These are phyloP conservation scores for Nakazawaea ernobii DNA, from an alignment of 805 yeast species.

Conservation along the genomic window DNA sequence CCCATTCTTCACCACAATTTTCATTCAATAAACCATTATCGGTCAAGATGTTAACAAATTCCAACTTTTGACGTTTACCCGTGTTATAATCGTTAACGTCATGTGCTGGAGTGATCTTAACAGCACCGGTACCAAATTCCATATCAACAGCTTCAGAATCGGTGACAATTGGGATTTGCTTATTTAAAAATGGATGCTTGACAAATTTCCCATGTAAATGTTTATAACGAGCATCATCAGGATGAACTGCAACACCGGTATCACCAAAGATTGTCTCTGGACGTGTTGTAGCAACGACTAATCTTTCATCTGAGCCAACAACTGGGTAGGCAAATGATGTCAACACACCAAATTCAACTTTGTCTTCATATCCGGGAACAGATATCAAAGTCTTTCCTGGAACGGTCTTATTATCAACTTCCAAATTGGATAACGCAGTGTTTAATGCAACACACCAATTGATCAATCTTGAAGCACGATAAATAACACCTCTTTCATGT, in stretches of 20 bases:
- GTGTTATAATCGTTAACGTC: constrained; percentile 95
- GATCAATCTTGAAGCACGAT: constrained; percentile 87
- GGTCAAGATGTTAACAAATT: constrained; percentile 82
- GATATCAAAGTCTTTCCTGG: constrained; percentile 73
- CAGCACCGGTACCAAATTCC: constrained; percentile 99
- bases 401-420: constrained; percentile 88
- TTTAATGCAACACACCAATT: constrained; percentile 95
- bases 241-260: constrained; percentile 97
- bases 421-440: constrained; percentile 94
- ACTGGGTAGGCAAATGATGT: constrained; percentile 94
- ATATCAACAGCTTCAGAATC: constrained; percentile 95
- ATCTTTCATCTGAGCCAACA: constrained; percentile 76
- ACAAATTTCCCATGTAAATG: constrained; percentile 94
- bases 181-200: constrained; percentile 83
- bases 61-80: constrained; percentile 90
- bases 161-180: constrained; percentile 79
- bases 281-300: constrained; percentile 96
- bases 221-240: constrained; percentile 85
- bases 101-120: constrained; percentile 97
- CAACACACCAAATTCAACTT: constrained; percentile 92
- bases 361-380: constrained; percentile 87
- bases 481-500: constrained; percentile 92
- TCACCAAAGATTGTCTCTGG: constrained; percentile 99
- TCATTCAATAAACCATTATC: constrained; percentile 91
- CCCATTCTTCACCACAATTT: constrained; percentile 83